Percentiles rank a stretch among this genome's conserved stretches.
phyloP scores from a whole-genome alignment of 345 rosid genomes.

The Boechera stricta region DNA sequence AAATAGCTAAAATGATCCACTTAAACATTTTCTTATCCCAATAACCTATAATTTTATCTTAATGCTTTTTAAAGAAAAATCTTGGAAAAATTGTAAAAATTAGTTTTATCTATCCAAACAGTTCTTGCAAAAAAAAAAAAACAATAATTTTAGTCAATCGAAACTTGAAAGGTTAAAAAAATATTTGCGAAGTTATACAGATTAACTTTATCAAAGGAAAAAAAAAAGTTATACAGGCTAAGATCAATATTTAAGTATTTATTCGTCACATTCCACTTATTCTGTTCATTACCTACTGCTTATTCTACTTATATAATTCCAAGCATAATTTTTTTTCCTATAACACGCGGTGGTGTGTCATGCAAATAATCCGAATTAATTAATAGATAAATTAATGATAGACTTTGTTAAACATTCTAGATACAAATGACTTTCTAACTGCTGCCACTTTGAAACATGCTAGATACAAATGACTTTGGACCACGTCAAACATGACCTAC shows the following conservation, averaged over 20 bases:
- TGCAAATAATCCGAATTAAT: background rate
- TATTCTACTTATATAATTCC: background rate
- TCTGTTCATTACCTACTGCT: background rate
- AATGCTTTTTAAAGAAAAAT: no score
- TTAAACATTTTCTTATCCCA: no score
- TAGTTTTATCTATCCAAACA: no score
- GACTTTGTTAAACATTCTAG: conserved; percentile 28
- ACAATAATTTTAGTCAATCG: no score
- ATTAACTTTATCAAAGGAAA: no score
- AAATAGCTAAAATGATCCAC: no score
- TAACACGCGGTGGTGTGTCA: background rate
- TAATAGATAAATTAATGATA: background rate
- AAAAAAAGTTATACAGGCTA: no score
- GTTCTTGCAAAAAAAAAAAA: no score
- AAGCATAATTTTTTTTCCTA: background rate
- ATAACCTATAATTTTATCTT: no score
- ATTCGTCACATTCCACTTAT: background rate
- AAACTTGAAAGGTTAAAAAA: no score
- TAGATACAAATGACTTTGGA: background rate
- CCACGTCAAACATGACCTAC: conserved; percentile 33
- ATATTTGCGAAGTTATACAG: no score
- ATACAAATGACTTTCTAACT: conserved; percentile 14
- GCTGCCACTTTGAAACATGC: conserved; percentile 16
- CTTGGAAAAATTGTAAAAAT: no score
- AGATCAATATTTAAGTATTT: background rate